These are phyloP conservation scores for Paecilomyces fulvus DNA, from an alignment of 2,329 filamentous ascomycete species.

Conservation along the genomic window DNA sequence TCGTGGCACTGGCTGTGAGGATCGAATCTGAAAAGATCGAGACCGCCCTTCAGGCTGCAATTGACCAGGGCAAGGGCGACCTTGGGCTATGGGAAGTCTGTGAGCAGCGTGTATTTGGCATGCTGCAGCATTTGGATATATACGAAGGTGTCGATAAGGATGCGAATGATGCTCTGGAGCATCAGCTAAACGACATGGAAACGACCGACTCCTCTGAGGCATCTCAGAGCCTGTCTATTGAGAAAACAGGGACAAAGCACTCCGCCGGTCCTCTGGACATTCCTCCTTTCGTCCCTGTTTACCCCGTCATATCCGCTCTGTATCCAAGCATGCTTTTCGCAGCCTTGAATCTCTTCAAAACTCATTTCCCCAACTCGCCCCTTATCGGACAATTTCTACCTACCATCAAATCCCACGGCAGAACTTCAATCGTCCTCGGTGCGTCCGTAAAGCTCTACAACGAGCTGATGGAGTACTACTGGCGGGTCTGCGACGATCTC, in stretches of 20 bases:
- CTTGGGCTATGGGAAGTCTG: conserved; percentile 32
- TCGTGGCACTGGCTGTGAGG: conserved; percentile 19
- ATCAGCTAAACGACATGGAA: neutral
- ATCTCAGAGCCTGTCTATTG: neutral
- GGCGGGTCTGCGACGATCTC: conserved; percentile 34
- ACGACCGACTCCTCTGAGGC: neutral
- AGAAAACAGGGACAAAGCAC: neutral
- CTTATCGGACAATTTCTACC: conserved; percentile 33
- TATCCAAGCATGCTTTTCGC: conserved; percentile 35
- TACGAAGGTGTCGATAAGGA: conserved; percentile 1
- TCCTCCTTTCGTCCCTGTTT: conserved; percentile 21
- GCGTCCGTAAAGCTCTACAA: conserved; percentile 35
- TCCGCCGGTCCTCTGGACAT: conserved; percentile 17
- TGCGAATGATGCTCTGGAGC: neutral
- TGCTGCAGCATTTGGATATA: conserved; percentile 21
- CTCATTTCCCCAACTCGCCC: conserved; percentile 32
- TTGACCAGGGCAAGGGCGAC: conserved; percentile 23
- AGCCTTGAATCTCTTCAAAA: conserved; percentile 32
- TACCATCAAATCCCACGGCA: conserved; percentile 32
- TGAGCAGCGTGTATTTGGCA: conserved; percentile 30
- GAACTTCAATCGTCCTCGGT: conserved; percentile 35
- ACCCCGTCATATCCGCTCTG: conserved; percentile 24
- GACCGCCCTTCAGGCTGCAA: conserved; percentile 17
- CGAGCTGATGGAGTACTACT: conserved; percentile 35
- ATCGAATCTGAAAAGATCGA: conserved; percentile 25